Base-by-base conservation (phyloP, 306 rosid species). In the Malus orientalis region DNA sequence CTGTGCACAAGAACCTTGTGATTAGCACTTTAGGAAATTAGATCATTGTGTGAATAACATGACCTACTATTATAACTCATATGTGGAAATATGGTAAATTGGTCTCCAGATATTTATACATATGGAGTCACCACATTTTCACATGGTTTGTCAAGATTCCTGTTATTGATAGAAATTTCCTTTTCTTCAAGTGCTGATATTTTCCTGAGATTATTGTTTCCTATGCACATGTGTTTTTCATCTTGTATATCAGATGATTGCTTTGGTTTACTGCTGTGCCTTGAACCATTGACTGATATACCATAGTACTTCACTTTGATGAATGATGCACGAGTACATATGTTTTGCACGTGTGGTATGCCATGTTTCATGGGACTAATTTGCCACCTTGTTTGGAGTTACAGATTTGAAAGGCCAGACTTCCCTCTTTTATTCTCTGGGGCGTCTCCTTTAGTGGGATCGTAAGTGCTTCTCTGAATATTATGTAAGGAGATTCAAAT, bases 331-430 rank as follows among this genome's bases (percentile, higher is more conserved):
- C 1, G 13, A 32, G 55, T 16, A 8, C 13, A 22, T 29, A 22
- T 62, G 13, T 63, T 70, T 80, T 64, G 18, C 38, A 25, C n/a
- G 4, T 58, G 54, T 55, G 25, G 47, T 69, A 57, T 57, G 27
- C 64, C 54, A 70, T 66, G 45, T 18, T 68, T 75, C 64, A 27
- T 54, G 63, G 73, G 74, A 69, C 79, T 87, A 81, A 90, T 75
- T 11, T 75, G 59, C 49, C 67, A 63, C 72, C 58, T 75, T 78
- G 22, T 67, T 60, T 78, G 74, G 80, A 71, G 38, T 88, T 84
- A 77, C 92, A 95, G 99, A 77, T 95, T 95, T 79, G 88, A 87
- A 85, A 92, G 99, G 76, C 87, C 91, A 51, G 99, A 92, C 73
- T 90, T 95, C 57, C 88, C 98, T 61, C 90, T 84, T 79, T 74